Percentiles rank a stretch among this genome's conserved stretches.
phyloP scores from a whole-genome alignment of 441 rosid genomes.

The Euphorbia celastroides region DNA sequence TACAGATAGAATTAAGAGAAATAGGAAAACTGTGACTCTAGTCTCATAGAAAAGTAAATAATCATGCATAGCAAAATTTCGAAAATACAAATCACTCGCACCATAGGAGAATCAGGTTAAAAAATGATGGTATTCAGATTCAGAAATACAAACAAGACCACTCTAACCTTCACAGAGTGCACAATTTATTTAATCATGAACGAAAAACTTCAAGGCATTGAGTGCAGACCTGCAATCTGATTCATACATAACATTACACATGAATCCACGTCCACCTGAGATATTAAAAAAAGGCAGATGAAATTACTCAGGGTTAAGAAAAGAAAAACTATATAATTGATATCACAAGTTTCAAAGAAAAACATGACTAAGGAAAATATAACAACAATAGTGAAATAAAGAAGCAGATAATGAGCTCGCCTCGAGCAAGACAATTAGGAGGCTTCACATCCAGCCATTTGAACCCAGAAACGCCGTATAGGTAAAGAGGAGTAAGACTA shows the following conservation, averaged over 20 bases:
- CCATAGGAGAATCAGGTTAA: not conserved
- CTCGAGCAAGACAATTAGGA: not conserved
- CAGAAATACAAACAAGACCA: constrained; percentile 2
- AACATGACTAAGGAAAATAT: not conserved
- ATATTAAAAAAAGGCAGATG: constrained; percentile 14
- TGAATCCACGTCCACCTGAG: constrained; percentile 79
- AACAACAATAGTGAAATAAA: not conserved
- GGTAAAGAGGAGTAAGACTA: not conserved
- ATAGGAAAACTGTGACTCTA: not conserved
- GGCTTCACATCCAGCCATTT: constrained; percentile 4
- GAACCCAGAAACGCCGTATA: not conserved
- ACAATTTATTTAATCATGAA: constrained; percentile 7
- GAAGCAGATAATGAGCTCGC: not conserved
- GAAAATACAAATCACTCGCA: not conserved
- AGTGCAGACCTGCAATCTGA: constrained; percentile 74
- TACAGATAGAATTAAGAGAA: not conserved
- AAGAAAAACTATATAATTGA: not conserved
- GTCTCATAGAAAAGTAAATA: not conserved
- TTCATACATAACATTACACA: constrained; percentile 71
- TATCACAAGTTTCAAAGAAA: not conserved
- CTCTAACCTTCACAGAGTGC: constrained; percentile 3
- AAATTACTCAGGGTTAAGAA: not conserved
- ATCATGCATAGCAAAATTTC: not conserved
- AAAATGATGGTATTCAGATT: not conserved
- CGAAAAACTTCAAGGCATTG: constrained; percentile 7